A percentile compares a stretch with the other conserved stretches of the same genome.
Conservation (phyloP, 306 rosid species). For the Acacia crassicarpa region DNA sequence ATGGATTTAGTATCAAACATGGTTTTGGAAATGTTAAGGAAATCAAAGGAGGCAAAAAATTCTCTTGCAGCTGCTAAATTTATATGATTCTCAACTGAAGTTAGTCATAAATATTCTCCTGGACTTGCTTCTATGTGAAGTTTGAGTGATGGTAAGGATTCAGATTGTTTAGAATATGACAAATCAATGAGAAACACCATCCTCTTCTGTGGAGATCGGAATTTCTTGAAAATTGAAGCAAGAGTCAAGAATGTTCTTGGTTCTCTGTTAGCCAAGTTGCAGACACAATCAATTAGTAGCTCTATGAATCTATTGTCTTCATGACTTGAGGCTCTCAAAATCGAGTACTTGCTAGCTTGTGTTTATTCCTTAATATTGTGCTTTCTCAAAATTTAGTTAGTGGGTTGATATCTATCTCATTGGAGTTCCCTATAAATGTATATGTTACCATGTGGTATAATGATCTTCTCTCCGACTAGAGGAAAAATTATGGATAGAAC, state of each 20-base stretch:
- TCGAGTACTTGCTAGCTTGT: not conserved
- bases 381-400: too few species aligned
- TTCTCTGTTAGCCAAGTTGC: conserved; percentile 64
- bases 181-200: conserved; percentile 12
- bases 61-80: conserved; percentile 65
- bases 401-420: too few species aligned
- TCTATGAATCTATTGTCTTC: conserved; percentile 20
- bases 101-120: conserved; percentile 32
- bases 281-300: conserved; percentile 34
- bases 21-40: conserved; percentile 83
- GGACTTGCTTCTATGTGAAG: conserved; percentile 34
- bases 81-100: conserved; percentile 35
- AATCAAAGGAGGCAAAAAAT: conserved; percentile 68
- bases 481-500: too few species aligned
- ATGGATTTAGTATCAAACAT: conserved; percentile 72
- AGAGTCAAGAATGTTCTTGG: conserved; percentile 59
- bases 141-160: conserved; percentile 27
- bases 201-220: conserved; percentile 46
- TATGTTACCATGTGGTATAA: too few species aligned
- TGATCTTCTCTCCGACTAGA: too few species aligned
- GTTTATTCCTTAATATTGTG: too few species aligned
- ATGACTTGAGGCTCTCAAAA: conserved; percentile 1
- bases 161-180: conserved; percentile 31
- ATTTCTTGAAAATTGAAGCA: conserved; percentile 56
- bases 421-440: too few species aligned